A percentile compares a stretch with the other conserved stretches of the same genome.
Conservation (phyloP, 2,329 filamentous ascomycete species). For the Fusarium odoratissimum region DNA sequence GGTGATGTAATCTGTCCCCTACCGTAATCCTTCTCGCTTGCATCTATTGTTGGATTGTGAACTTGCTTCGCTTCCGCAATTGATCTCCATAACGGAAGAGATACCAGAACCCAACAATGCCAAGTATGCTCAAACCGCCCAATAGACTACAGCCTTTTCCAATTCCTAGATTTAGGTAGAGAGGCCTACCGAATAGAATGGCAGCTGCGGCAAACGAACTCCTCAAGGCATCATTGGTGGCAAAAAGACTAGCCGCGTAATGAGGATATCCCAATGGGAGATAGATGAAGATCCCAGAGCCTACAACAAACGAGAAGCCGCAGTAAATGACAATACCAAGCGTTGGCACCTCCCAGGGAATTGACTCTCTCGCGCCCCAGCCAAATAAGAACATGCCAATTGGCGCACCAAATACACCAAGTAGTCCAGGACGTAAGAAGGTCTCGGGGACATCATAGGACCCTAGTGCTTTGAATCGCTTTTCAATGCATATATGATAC, state of each 20-base stretch:
- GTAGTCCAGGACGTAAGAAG: neutral
- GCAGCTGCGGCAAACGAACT: neutral
- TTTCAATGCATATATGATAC: neutral
- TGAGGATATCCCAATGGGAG: neutral
- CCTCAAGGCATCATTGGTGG: neutral
- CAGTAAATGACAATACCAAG: neutral
- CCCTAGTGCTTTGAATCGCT: neutral
- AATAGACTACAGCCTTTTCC: neutral
- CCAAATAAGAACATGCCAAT: neutral
- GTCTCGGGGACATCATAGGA: neutral
- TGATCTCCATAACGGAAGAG: neutral
- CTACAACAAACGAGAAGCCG: neutral
- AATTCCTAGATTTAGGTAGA: neutral
- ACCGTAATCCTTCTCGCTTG: neutral
- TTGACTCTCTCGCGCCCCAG: neutral
- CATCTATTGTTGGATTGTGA: neutral
- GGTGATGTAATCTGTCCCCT: rapidly evolving
- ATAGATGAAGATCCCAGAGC: neutral
- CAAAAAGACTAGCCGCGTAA: neutral
- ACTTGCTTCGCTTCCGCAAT: neutral
- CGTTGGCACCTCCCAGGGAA: neutral
- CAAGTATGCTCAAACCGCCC: neutral
- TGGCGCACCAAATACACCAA: neutral
- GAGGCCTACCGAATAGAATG: neutral
- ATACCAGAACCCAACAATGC: neutral